Conservation (phyloP, 2,329 filamentous ascomycete genomes). For the Zasmidium citrigriseum region DNA sequence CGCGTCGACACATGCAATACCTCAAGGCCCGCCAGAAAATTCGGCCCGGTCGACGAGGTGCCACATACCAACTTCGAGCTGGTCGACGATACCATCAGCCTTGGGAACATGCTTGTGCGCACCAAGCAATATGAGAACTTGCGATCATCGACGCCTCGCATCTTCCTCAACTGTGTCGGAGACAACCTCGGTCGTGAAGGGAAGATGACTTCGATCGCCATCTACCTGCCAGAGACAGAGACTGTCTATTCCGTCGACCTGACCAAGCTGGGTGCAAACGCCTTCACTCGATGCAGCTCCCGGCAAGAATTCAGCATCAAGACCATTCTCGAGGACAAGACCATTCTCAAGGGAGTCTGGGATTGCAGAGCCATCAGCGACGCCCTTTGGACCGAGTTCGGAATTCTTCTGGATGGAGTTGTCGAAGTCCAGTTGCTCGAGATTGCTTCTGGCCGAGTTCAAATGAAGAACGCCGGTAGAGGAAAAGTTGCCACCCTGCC, state of each 20-base stretch:
- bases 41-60: no score
- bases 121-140: neutral
- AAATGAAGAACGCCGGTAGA: constrained; percentile 16
- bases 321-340: constrained; percentile 46
- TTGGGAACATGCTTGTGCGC: neutral
- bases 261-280: constrained; percentile 36
- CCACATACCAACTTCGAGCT: no score
- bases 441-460: constrained; percentile 43
- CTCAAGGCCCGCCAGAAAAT: no score
- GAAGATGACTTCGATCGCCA: neutral
- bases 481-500: neutral
- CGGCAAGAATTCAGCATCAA: constrained; percentile 32
- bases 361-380: constrained; percentile 62
- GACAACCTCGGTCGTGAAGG: neutral
- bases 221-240: neutral
- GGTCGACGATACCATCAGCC: neutral
- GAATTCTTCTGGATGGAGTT: constrained; percentile 47
- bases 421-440: constrained; percentile 61
- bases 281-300: constrained; percentile 37
- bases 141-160: neutral
- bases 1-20: no score
- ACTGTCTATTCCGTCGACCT: constrained; percentile 50
- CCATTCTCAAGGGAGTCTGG: constrained; percentile 56
- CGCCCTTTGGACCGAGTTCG: constrained; percentile 51
- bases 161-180: neutral